Percentiles rank a stretch among this genome's conserved stretches.
Evolutionary conservation across 2,329 filamentous ascomycete species (phyloP).

Genomic region (Penicillium glabrum): DNA sequence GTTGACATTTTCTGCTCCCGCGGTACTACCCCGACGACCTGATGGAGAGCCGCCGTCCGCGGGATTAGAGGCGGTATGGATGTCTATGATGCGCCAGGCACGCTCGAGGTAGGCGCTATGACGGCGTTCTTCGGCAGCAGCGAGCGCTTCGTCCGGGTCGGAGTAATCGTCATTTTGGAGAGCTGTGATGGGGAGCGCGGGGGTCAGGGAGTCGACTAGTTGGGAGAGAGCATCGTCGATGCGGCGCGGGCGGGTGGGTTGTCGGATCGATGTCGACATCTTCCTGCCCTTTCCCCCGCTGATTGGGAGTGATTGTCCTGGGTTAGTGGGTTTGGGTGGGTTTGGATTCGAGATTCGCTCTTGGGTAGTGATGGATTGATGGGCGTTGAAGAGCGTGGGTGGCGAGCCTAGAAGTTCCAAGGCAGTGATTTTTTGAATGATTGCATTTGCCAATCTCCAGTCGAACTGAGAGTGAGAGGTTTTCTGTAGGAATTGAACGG

Average conservation of each 20-base stretch:
- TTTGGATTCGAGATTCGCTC: constrained; percentile 1
- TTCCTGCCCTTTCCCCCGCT: constrained; percentile 12
- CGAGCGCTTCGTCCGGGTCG: constrained; percentile 35
- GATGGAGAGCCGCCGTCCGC: constrained; percentile 28
- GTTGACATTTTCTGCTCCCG: constrained; percentile 62
- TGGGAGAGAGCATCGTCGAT: constrained; percentile 46
- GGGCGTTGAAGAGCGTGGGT: constrained; percentile 1
- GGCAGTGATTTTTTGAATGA: background rate
- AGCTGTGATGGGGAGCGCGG: constrained; percentile 33
- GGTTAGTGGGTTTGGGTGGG: background rate
- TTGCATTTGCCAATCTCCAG: background rate
- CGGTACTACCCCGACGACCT: constrained; percentile 31
- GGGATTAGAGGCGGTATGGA: constrained; percentile 20
- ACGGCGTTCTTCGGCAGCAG: constrained; percentile 37
- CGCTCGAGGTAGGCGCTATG: constrained; percentile 36
- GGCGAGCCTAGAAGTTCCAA: background rate
- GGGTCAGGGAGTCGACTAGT: constrained; percentile 43
- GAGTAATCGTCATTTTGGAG: constrained; percentile 31
- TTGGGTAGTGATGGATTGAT: constrained; percentile 1
- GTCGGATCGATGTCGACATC: constrained; percentile 33
- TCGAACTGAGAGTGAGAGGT: too few relatives aligned
- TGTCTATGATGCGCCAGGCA: constrained; percentile 40
- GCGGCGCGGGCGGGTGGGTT: constrained; percentile 39
- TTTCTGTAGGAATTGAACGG: background rate
- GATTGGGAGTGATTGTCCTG: background rate